A percentile compares a stretch with the other conserved stretches of the same genome.
Conservation (phyloP, 495 filamentous ascomycete species). For the Tuber umbilicatum region DNA sequence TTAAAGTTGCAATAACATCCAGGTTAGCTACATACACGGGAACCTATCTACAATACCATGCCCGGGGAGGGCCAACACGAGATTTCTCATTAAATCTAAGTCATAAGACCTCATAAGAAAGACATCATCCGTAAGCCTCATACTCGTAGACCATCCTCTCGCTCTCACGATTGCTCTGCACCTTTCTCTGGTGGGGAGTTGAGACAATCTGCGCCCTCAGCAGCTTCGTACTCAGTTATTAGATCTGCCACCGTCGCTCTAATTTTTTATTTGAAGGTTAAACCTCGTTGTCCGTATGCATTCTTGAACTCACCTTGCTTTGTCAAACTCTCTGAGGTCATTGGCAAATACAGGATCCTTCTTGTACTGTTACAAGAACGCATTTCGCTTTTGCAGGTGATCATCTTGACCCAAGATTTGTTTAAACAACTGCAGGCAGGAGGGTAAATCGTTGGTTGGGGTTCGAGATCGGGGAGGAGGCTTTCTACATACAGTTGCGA, state of each 20-base stretch:
- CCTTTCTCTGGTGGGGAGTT: constrained; percentile 44
- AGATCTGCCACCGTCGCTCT: constrained; percentile 77
- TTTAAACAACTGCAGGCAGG: constrained; percentile 62
- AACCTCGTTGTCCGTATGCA: too few relatives aligned
- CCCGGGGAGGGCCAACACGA: background rate
- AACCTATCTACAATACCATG: too few relatives aligned
- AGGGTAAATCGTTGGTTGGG: constrained; percentile 17
- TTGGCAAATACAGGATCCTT: constrained; percentile 86
- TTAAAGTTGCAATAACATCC: too few relatives aligned
- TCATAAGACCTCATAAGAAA: background rate
- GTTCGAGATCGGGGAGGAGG: background rate
- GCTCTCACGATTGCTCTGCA: constrained; percentile 18
- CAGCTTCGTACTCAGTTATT: constrained; percentile 90
- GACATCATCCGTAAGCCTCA: background rate
- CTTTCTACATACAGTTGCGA: constrained; percentile 61
- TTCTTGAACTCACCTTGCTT: constrained; percentile 51
- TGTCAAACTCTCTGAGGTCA: constrained; percentile 89
- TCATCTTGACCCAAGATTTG: constrained; percentile 86
- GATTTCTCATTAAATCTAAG: background rate
- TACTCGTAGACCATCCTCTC: background rate
- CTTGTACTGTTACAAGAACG: constrained; percentile 91
- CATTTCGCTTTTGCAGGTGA: constrained; percentile 86
- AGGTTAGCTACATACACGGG: too few relatives aligned
- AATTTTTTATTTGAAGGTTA: background rate
- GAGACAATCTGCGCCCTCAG: constrained; percentile 80